A percentile compares a stretch with the other conserved stretches of the same genome.
Evolutionary conservation across 75 land plant species (phyloP).

Genomic region (Chamaecyparis obtusa): DNA sequence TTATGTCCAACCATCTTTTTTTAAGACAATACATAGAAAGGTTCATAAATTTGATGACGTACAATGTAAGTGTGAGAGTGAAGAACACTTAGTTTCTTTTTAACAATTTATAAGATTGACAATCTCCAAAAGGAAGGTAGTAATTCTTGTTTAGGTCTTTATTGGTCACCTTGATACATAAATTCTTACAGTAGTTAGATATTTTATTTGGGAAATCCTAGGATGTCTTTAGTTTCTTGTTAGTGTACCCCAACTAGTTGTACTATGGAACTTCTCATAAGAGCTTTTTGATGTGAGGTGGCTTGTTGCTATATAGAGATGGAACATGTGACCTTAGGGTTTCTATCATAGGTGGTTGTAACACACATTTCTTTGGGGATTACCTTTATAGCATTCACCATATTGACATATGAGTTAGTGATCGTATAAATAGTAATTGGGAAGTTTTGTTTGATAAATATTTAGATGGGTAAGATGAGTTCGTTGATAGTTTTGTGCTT

Average conservation of each 20-base stretch:
- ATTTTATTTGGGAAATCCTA: neutral
- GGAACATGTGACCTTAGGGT: no score
- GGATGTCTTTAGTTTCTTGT: neutral
- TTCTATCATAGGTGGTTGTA: no score
- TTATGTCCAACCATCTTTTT: no score
- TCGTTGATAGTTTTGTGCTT: neutral
- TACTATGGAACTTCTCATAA: no score
- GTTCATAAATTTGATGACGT: neutral
- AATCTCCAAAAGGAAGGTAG: no score
- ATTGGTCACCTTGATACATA: neutral
- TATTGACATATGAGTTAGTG: neutral
- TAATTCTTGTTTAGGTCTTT: neutral
- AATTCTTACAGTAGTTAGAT: neutral
- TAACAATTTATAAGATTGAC: neutral
- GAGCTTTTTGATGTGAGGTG: no score
- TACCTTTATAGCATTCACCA: neutral
- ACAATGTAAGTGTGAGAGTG: neutral
- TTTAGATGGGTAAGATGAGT: neutral
- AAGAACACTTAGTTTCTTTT: neutral
- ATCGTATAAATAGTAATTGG: neutral
- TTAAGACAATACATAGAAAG: neutral
- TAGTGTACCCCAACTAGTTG: neutral
- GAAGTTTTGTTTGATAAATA: no score
- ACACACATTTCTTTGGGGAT: no score
- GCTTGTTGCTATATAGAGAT: no score